Evolutionary conservation across 1,284 basidiomycete species (phyloP).

Genomic region (Flammula alnicola): DNA sequence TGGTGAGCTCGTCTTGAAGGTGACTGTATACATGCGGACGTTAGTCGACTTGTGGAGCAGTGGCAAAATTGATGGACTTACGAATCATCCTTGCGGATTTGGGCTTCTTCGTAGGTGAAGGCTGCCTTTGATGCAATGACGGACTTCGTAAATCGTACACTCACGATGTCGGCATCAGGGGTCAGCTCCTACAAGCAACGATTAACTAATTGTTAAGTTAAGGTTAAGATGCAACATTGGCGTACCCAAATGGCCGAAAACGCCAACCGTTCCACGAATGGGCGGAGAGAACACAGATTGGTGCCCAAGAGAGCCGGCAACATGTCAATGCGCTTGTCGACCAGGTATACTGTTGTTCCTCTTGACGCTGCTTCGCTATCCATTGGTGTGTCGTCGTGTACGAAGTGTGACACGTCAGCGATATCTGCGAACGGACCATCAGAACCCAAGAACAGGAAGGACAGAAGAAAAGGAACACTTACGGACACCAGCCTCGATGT

Average conservation of each 20-base stretch:
- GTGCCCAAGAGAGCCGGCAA: constrained; percentile 93
- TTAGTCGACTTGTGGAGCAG: not conserved
- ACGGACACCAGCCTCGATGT: constrained; percentile 98
- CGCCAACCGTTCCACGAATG: constrained; percentile 92
- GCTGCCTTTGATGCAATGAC: constrained; percentile 97
- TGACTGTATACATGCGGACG: constrained; percentile 46
- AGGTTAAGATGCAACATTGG: constrained; percentile 13
- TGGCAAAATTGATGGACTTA: constrained; percentile 43
- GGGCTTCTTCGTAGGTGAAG: constrained; percentile 98
- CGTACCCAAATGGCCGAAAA: constrained; percentile 97
- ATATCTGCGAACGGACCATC: constrained; percentile 69
- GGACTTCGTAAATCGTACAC: constrained; percentile 92
- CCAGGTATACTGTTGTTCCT: constrained; percentile 97
- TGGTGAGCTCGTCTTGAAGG: constrained; percentile 82
- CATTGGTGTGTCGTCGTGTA: constrained; percentile 94
- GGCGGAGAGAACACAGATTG: constrained; percentile 93
- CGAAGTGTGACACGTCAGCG: constrained; percentile 98
- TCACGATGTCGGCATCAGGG: constrained; percentile 86
- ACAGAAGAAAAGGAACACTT: constrained; percentile 44
- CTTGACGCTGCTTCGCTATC: constrained; percentile 94
- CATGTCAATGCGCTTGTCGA: constrained; percentile 99
- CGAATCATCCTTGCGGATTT: constrained; percentile 92
- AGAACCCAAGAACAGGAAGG: not conserved
- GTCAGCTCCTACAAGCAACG: constrained; percentile 71
- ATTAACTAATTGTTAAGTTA: constrained; percentile 8